phyloP scores from a whole-genome alignment of 2,329 filamentous ascomycete genomes.

The Ceratocystis harringtonii region DNA sequence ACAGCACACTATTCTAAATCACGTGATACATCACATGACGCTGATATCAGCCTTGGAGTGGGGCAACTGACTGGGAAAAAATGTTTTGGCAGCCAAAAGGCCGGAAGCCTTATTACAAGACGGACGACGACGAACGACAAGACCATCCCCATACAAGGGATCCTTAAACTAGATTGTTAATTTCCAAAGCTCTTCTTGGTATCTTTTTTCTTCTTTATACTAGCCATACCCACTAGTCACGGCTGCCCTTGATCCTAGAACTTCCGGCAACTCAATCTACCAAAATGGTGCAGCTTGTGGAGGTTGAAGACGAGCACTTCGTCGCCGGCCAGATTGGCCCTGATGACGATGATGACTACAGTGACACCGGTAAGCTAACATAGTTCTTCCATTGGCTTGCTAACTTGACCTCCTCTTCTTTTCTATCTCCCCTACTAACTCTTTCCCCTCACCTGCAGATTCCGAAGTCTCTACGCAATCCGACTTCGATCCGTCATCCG shows the following conservation, averaged over 20 bases:
- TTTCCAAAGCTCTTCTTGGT: conserved; percentile 8
- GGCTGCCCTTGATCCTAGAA: not conserved
- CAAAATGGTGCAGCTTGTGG: conserved; percentile 89
- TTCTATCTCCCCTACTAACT: not conserved
- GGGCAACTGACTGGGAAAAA: not conserved
- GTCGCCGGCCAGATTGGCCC: conserved; percentile 51
- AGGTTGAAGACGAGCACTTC: conserved; percentile 95
- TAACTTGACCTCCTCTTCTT: too few relatives aligned
- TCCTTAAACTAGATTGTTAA: too few relatives aligned
- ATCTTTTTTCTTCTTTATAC: not conserved
- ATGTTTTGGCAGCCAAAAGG: not conserved
- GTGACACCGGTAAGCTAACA: conserved; percentile 61
- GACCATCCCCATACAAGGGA: not conserved
- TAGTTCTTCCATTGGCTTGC: not conserved
- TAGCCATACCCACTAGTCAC: not conserved
- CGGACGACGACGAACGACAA: not conserved
- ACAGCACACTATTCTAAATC: not conserved
- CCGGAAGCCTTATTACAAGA: not conserved
- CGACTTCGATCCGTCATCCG: conserved; percentile 45
- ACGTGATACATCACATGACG: not conserved
- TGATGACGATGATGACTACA: conserved; percentile 81
- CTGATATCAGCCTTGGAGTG: not conserved
- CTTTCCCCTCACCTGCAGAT: conserved; percentile 33
- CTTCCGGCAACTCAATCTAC: not conserved
- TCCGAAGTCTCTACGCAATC: conserved; percentile 74